Base-by-base conservation (phyloP, 352 stramenopile species). In the Peronospora destructor region DNA sequence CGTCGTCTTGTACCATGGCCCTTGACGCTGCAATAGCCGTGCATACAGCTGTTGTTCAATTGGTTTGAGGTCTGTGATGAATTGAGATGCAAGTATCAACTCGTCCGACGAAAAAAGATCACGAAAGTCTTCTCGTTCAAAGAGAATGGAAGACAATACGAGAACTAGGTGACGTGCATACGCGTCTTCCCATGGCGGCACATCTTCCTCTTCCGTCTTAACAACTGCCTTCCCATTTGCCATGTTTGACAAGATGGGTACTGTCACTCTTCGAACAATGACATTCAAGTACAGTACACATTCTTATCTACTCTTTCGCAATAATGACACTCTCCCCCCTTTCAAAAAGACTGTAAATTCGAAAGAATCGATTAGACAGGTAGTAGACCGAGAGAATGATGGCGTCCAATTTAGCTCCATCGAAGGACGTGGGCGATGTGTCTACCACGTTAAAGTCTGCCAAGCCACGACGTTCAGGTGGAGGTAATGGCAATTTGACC, bases 401-500 rank as follows among this genome's bases (percentile, higher is more conserved):
- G 52, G 21, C 52, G 28, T 30, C 30, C 30, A 53, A 43, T 54
- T 55, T 60, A n/a, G 16, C 51, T 36, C 48, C 48, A 10, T 8
- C 39, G 13, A 55, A 54, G 53, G 46, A 38, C 28, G n/a, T n/a
- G 1, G 16, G n/a, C 3, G 35, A 14, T 17, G 14, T 17, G 11
- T 28, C 42, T 19, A 17, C 21, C 3, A 26, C 23, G 23, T 26
- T 6, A 26, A 32, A 56, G 12, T 34, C 30, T 6, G 4, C 56
- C 13, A 70, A 61, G 35, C 14, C 48, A 13, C 33, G 49, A n/a
- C 61, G 58, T 5, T 17, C 29, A 34, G 39, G 40, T 16, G 45
- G 39, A n/a, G 76, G 74, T 39, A 87, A 90, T 43, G 79, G 79
- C 11, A 87, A 90, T 56, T 66, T 90, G 14, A 90, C 79, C 47